Evolutionary conservation across 2,329 filamentous ascomycete species (phyloP).

Genomic region (Botryosphaeria dothidea): DNA sequence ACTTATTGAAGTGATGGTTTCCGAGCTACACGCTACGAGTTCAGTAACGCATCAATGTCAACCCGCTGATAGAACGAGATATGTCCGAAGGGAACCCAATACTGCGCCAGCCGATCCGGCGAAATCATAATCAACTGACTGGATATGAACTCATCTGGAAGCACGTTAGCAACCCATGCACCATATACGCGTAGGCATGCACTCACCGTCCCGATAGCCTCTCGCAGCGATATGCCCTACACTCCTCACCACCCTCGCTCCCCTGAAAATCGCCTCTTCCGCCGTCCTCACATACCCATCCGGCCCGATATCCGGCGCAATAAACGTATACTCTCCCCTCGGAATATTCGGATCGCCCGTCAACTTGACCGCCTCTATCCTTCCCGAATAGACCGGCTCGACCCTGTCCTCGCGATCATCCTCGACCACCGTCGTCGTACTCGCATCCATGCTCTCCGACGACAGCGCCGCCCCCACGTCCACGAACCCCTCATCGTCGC

Average conservation of each 20-base stretch:
- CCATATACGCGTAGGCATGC: too few relatives aligned
- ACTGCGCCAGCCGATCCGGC: conserved; percentile 74
- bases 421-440: conserved; percentile 21
- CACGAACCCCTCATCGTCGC: not conserved
- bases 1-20: too few relatives aligned
- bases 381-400: conserved; percentile 58
- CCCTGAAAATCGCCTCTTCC: conserved; percentile 69
- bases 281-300: conserved; percentile 65
- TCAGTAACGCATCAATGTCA: conserved; percentile 42
- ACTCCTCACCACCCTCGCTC: conserved; percentile 71
- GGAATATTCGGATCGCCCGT: conserved; percentile 92
- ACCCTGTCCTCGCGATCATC: conserved; percentile 23
- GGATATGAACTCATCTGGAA: conserved; percentile 70
- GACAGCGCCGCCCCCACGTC: not conserved
- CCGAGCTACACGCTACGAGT: not conserved
- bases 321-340: conserved; percentile 79
- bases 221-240: conserved; percentile 75
- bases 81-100: conserved; percentile 66
- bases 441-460: conserved; percentile 6
- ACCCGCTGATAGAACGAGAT: conserved; percentile 52
- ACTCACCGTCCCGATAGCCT: conserved; percentile 72
- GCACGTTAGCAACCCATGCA: not conserved
- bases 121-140: conserved; percentile 78
- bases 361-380: conserved; percentile 82
- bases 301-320: conserved; percentile 73